These are phyloP conservation scores for Vitis vinifera DNA, from an alignment of 164 flowering plant genomes.

Conservation along the genomic window DNA sequence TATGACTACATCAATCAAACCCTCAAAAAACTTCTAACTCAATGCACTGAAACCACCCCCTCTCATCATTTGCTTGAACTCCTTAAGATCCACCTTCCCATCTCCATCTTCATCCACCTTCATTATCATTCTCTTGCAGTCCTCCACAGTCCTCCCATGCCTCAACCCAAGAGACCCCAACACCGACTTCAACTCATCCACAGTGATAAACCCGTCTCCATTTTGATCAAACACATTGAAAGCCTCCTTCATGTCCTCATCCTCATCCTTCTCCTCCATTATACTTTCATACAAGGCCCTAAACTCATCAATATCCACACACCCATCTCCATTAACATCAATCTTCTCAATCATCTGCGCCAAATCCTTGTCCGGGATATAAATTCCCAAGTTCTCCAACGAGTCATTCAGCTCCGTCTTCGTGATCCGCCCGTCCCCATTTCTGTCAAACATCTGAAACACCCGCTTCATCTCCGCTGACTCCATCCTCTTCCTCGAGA, in stretches of 20 bases:
- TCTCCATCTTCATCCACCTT: constrained; percentile 79
- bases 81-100: constrained; percentile 63
- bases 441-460: constrained; percentile 69
- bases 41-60: constrained; percentile 56
- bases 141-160: constrained; percentile 64
- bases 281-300: constrained; percentile 49
- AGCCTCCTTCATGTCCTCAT: constrained; percentile 71
- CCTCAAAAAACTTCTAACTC: constrained; percentile 7
- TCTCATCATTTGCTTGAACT: constrained; percentile 73
- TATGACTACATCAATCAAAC: too few relatives aligned
- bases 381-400: constrained; percentile 60
- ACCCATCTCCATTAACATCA: constrained; percentile 66
- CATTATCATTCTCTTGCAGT: constrained; percentile 65
- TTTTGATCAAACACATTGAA: constrained; percentile 77
- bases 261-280: constrained; percentile 59
- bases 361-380: constrained; percentile 52
- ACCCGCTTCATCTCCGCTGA: constrained; percentile 52
- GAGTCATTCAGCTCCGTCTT: constrained; percentile 58
- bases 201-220: constrained; percentile 72
- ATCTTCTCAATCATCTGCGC: constrained; percentile 58
- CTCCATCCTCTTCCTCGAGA: constrained; percentile 32
- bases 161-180: constrained; percentile 55
- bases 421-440: constrained; percentile 75
- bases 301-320: constrained; percentile 69
- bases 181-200: constrained; percentile 63